Conservation (phyloP, 2,329 filamentous ascomycete genomes). For the Trichoderma brevicompactum region DNA sequence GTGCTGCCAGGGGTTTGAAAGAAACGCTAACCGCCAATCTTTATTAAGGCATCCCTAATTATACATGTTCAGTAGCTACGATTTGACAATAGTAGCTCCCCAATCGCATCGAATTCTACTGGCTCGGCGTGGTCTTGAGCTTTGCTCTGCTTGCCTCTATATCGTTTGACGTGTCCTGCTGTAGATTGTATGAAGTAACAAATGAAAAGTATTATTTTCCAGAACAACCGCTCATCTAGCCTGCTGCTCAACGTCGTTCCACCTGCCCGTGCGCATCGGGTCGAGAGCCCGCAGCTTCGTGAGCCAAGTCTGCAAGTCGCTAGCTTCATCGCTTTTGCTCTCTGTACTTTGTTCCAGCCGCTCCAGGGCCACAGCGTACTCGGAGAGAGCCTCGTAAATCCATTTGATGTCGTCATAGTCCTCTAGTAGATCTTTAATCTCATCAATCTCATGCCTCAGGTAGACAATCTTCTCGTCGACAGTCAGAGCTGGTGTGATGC, state of each 20-base stretch:
- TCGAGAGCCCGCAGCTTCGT: slow-evolving; percentile 70
- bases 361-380: slow-evolving; percentile 68
- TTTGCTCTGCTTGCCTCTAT: background rate
- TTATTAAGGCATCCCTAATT: background rate
- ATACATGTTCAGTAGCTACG: background rate
- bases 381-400: slow-evolving; percentile 85
- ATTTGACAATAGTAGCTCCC: background rate
- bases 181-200: background rate
- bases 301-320: slow-evolving; percentile 62
- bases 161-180: background rate
- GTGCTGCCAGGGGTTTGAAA: too few species aligned
- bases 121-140: background rate
- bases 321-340: slow-evolving; percentile 48
- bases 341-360: slow-evolving; percentile 56
- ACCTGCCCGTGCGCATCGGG: slow-evolving; percentile 73
- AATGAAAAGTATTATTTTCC: background rate
- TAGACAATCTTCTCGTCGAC: slow-evolving; percentile 66
- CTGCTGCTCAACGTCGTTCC: slow-evolving; percentile 58
- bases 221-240: background rate
- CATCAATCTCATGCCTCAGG: slow-evolving; percentile 71
- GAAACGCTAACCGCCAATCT: background rate
- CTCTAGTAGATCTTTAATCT: slow-evolving; percentile 67
- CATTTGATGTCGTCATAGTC: slow-evolving; percentile 71
- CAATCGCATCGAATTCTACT: background rate
- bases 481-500: slow-evolving; percentile 52